Evolutionary conservation across 1,284 basidiomycete species (phyloP), one percentile per base, ranked within the genome.

Genomic region (Apiotrichum domesticum): DNA sequence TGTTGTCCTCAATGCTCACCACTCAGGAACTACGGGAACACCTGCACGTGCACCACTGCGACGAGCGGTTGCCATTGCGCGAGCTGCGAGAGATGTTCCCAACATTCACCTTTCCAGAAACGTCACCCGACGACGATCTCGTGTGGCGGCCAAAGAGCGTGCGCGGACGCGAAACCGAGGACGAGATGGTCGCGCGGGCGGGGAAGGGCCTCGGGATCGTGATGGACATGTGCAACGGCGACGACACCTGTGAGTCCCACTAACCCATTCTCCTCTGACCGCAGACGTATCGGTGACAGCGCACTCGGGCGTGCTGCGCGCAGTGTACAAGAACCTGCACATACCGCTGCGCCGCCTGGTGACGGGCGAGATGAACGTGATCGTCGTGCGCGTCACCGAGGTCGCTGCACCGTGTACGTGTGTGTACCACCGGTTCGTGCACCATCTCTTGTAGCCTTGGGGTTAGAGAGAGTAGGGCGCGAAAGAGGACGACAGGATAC

Each of bases 331-430:
- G 57, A 61, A 62, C 35, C 61, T 71, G 13, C 61, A 63, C 35
- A 61, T 68, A 5, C 61, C 63, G 11, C 39, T 58, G 5, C 59
- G 61, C 39, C 56, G 55, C 7, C 46, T 69, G 5, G 52, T 50
- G 14, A 65, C 66, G 21, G 66, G 67, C 10, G 66, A 71, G 61
- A 71, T 71, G 69, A 68, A 69, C 57, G 64, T 71, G 29, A 56
- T 71, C 7, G 67, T 71, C n/a, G 40, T 71, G 29, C 54, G 64
- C 13, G 66, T 68, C 13, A 51, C 13, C 13, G 14, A 51, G 50
- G 33, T 42, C n/a, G 40, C 47, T 1, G n/a, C 35, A 10, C 47
- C 47, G 35, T 49, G 47, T 49, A 49, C 47, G 35, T 49, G 47
- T 34, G 47, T 49, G 14, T 49, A 49, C 47, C 47, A 49, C 47